Percentiles rank a stretch among this genome's conserved stretches.
Evolutionary conservation across 1,284 basidiomycete species (phyloP).

Genomic region (Phaffia rhodozyma): DNA sequence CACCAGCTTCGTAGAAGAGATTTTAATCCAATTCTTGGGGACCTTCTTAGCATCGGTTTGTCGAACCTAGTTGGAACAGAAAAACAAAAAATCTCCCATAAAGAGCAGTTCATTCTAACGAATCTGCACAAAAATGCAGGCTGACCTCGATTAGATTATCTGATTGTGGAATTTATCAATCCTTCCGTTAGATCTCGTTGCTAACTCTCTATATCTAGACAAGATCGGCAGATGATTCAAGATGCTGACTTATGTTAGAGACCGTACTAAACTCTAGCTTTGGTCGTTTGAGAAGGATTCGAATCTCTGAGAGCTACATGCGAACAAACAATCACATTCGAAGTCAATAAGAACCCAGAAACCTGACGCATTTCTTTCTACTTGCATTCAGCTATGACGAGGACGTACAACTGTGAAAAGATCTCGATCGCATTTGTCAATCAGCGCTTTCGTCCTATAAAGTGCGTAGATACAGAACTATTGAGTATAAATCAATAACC

Average conservation of each 20-base stretch:
- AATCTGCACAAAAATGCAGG: no score
- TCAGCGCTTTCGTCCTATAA: no score
- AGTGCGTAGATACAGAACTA: no score
- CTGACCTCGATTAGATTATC: conserved; percentile 54
- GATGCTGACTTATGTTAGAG: conserved; percentile 49
- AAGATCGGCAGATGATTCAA: neutral
- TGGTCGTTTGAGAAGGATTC: conserved; percentile 61
- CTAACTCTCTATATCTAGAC: neutral
- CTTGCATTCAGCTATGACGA: no score
- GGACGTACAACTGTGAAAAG: no score
- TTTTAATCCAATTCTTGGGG: conserved; percentile 66
- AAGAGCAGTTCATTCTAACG: no score
- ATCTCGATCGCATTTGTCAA: no score
- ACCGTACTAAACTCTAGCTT: conserved; percentile 61
- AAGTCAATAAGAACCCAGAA: conserved; percentile 48
- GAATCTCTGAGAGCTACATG: conserved; percentile 54
- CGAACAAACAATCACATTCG: no score
- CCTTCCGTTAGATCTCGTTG: no score
- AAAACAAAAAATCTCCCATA: no score
- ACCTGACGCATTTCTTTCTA: neutral
- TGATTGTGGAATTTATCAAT: conserved; percentile 27
- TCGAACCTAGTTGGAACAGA: conserved; percentile 37
- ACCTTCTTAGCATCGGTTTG: conserved; percentile 58
- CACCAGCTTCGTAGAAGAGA: conserved; percentile 45
- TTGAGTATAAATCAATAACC: no score